These are phyloP conservation scores for Tetracentron sinense DNA, from an alignment of 164 flowering plant genomes.

Conservation along the genomic window DNA sequence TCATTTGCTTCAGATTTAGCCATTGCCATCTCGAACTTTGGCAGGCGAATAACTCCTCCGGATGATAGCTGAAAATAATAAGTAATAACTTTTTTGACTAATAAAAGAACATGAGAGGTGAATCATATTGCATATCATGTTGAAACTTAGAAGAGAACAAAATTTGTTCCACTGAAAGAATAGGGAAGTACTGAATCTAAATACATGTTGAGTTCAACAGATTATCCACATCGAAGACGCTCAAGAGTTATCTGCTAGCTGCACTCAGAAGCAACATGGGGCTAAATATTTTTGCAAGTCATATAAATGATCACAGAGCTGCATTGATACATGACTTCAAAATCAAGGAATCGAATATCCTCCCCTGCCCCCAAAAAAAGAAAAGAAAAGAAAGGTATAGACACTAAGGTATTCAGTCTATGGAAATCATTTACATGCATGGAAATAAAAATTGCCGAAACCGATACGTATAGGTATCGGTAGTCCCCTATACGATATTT, in stretches of 20 bases:
- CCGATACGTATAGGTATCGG: too few species aligned
- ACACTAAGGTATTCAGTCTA: too few species aligned
- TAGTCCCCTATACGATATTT: too few species aligned
- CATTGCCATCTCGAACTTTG: constrained; percentile 94
- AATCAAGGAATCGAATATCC: background rate
- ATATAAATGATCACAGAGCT: too few species aligned
- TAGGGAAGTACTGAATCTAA: background rate
- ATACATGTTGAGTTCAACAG: background rate
- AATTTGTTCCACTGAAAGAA: background rate
- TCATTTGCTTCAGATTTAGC: constrained; percentile 77
- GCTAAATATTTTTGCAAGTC: background rate
- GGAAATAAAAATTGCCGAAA: too few species aligned
- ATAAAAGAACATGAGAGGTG: constrained; percentile 1
- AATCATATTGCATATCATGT: background rate
- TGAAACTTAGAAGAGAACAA: background rate
- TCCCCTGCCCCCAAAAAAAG: too few species aligned
- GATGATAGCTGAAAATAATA: constrained; percentile 69
- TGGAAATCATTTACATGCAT: background rate
- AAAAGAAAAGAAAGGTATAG: too few species aligned
- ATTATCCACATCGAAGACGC: background rate
- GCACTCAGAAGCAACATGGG: background rate
- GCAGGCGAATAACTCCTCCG: constrained; percentile 81
- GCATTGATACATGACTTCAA: background rate
- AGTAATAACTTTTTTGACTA: background rate
- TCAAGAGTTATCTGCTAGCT: background rate